phyloP scores from a whole-genome alignment of 257 asterid genomes.

The Cordia subcordata region DNA sequence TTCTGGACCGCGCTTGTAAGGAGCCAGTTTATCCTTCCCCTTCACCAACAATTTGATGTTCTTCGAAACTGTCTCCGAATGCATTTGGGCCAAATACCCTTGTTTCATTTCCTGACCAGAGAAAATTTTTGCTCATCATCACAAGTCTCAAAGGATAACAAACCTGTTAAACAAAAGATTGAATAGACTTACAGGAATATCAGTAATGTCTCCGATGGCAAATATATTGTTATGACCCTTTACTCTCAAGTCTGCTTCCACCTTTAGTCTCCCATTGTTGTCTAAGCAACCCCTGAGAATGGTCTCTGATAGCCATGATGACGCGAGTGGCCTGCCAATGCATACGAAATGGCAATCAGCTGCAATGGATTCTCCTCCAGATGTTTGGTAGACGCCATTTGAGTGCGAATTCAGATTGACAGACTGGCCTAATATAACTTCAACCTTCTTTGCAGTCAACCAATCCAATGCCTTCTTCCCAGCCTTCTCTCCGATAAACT shows the following conservation, averaged over 20 bases:
- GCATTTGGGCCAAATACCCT: constrained; percentile 68
- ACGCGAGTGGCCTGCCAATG: constrained; percentile 51
- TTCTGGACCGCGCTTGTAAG: constrained; percentile 53
- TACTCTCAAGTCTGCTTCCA: constrained; percentile 61
- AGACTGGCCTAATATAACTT: constrained; percentile 63
- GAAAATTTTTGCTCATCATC: neutral
- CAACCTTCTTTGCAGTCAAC: constrained; percentile 67
- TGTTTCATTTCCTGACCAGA: constrained; percentile 69
- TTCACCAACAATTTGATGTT: constrained; percentile 55
- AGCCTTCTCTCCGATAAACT: constrained; percentile 59
- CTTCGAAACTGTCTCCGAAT: constrained; percentile 57
- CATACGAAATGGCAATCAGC: constrained; percentile 83
- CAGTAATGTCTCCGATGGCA: constrained; percentile 76
- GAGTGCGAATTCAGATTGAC: constrained; percentile 40
- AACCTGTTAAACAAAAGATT: neutral
- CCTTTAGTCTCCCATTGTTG: constrained; percentile 50
- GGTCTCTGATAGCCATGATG: constrained; percentile 68
- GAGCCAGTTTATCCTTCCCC: constrained; percentile 32
- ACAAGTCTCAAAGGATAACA: neutral
- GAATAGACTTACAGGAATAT: constrained; percentile 49
- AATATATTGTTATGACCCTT: constrained; percentile 56
- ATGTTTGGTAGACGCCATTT: constrained; percentile 51
- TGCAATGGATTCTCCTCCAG: constrained; percentile 55
- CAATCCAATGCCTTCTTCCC: constrained; percentile 67
- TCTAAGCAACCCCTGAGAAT: constrained; percentile 55